phyloP scores from a whole-genome alignment of 1,284 basidiomycete genomes.

The Malassezia sympodialis region DNA sequence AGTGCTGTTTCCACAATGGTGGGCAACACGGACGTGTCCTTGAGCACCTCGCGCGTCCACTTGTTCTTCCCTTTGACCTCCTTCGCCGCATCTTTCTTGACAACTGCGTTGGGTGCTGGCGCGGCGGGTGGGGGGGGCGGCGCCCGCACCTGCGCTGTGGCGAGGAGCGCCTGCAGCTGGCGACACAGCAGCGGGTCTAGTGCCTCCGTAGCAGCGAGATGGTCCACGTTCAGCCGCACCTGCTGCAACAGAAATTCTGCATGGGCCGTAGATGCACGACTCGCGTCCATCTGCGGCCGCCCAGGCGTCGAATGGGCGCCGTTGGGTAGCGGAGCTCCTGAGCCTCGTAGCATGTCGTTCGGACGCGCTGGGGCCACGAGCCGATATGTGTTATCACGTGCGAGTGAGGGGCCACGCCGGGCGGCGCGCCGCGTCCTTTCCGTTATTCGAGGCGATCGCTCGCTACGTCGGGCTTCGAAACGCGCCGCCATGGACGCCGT shows the following conservation, averaged over 20 bases:
- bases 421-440: background rate
- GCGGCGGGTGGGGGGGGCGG: background rate
- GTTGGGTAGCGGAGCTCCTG: background rate
- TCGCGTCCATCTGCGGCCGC: background rate
- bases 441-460: background rate
- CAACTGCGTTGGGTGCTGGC: background rate
- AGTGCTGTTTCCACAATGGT: constrained; percentile 25
- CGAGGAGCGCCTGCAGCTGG: constrained; percentile 8
- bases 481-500: background rate
- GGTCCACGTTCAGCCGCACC: constrained; percentile 11
- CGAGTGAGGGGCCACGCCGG: background rate
- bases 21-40: constrained; percentile 21
- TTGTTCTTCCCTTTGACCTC: constrained; percentile 19
- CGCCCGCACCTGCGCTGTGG: background rate
- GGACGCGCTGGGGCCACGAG: background rate
- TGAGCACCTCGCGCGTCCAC: constrained; percentile 23
- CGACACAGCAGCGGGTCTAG: constrained; percentile 11
- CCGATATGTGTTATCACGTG: background rate
- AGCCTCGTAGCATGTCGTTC: background rate
- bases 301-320: background rate
- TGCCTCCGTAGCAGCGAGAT: constrained; percentile 6
- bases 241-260: constrained; percentile 13
- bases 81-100: constrained; percentile 8
- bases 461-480: background rate
- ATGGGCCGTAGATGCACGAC: constrained; percentile 2